Conservation (phyloP, 2,329 filamentous ascomycete species). For the Penicillium sumatraense region DNA sequence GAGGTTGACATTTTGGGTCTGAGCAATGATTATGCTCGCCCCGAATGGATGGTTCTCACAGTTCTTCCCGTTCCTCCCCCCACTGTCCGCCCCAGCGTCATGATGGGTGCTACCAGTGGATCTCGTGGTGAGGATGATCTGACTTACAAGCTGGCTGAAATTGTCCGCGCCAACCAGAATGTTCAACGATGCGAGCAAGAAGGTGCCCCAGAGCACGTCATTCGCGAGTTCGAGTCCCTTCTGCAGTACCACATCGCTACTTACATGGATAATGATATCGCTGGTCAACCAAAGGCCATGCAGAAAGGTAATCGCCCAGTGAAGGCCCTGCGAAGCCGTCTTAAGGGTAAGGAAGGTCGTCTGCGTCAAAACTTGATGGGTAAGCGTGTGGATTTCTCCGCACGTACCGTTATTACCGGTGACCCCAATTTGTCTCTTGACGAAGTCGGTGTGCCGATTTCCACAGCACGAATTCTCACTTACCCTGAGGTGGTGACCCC, state of each 20-base stretch:
- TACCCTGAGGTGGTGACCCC: slow-evolving; percentile 97
- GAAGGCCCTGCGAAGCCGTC: slow-evolving; percentile 92
- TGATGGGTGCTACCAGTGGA: slow-evolving; percentile 90
- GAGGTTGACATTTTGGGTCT: slow-evolving; percentile 87
- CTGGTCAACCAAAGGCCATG: slow-evolving; percentile 88
- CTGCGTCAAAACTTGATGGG: slow-evolving; percentile 99
- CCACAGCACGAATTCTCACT: slow-evolving; percentile 88
- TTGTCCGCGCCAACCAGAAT: slow-evolving; percentile 95
- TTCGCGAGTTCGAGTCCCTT: slow-evolving; percentile 85
- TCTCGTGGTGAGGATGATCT: slow-evolving; percentile 97
- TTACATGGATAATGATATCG: slow-evolving; percentile 99
- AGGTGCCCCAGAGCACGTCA: slow-evolving; percentile 88
- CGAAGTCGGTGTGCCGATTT: slow-evolving; percentile 94
- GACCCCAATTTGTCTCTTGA: slow-evolving; percentile 96
- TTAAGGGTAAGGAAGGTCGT: slow-evolving; percentile 99
- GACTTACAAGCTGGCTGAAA: slow-evolving; percentile 98
- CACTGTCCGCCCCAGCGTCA: slow-evolving; percentile 94
- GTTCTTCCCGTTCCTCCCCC: slow-evolving; percentile 94
- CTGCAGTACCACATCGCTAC: slow-evolving; percentile 98
- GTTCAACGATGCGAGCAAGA: slow-evolving; percentile 89
- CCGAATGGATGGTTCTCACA: slow-evolving; percentile 97
- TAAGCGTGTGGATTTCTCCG: slow-evolving; percentile 98
- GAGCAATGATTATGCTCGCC: slow-evolving; percentile 91
- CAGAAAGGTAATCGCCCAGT: slow-evolving; percentile 97
- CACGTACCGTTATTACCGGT: slow-evolving; percentile 98